Conservation (phyloP, 75 land plant species). For the Larix kaempferi region DNA sequence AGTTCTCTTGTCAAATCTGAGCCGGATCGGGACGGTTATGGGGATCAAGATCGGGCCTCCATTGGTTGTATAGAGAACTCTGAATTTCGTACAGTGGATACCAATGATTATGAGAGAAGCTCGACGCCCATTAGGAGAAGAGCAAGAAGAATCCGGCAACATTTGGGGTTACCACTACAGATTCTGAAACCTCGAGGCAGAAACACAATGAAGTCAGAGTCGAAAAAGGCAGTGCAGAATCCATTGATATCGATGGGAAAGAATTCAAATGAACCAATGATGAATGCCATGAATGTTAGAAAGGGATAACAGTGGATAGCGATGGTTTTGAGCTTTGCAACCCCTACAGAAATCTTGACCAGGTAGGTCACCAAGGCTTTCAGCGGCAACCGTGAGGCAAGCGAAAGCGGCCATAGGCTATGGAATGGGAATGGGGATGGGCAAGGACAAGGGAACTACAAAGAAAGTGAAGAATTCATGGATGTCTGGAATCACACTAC, state of each 20-base stretch:
- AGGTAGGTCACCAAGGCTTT: background rate
- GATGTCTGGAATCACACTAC: background rate
- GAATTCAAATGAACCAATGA: background rate
- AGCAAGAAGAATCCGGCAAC: background rate
- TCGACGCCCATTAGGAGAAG: no score
- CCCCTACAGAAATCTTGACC: no score
- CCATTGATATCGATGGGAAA: background rate
- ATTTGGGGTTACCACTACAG: background rate
- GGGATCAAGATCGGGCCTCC: background rate
- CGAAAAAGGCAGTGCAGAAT: background rate
- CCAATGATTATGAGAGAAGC: background rate
- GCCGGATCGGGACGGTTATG: background rate
- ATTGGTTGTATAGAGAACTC: background rate
- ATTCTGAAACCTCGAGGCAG: no score
- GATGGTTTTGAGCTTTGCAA: background rate
- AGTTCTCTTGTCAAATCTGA: no score
- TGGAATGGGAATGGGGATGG: no score
- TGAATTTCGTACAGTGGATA: background rate
- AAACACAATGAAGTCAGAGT: no score
- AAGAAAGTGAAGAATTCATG: no score
- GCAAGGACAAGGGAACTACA: no score
- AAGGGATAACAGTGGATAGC: background rate
- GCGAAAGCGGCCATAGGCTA: no score
- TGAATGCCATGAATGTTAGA: background rate
- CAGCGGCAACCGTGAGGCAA: background rate